These are phyloP conservation scores for Neobulgaria alba DNA, from an alignment of 2,329 filamentous ascomycete species.

Conservation along the genomic window DNA sequence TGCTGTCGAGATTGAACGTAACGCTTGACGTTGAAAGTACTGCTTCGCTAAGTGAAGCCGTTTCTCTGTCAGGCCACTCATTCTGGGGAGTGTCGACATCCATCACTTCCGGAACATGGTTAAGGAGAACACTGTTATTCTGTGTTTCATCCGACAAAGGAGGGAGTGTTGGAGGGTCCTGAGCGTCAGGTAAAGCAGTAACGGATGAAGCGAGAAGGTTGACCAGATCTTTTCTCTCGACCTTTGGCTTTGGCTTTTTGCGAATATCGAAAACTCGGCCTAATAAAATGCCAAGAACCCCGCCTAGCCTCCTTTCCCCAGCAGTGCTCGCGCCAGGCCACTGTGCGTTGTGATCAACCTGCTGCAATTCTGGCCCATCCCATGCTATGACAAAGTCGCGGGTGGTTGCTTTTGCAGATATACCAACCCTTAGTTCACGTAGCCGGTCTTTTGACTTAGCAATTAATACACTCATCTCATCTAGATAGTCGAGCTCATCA, in stretches of 20 bases:
- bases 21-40: slow-evolving; percentile 7
- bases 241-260: slow-evolving; percentile 23
- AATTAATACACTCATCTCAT: slow-evolving; percentile 73
- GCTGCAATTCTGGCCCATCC: slow-evolving; percentile 53
- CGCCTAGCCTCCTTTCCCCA: slow-evolving; percentile 55
- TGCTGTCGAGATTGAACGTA: slow-evolving; percentile 13
- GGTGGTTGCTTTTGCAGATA: slow-evolving; percentile 43
- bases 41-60: slow-evolving; percentile 6
- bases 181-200: slow-evolving; percentile 8
- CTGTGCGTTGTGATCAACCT: slow-evolving; percentile 50
- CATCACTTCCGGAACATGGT: slow-evolving; percentile 10
- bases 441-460: slow-evolving; percentile 59
- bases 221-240: slow-evolving; percentile 18
- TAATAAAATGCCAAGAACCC: slow-evolving; percentile 59
- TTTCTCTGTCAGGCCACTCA: slow-evolving; percentile 14
- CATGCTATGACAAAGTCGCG: slow-evolving; percentile 51
- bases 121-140: slow-evolving; percentile 10
- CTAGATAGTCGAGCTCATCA: slow-evolving; percentile 72
- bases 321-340: slow-evolving; percentile 49
- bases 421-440: slow-evolving; percentile 64
- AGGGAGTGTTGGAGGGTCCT: slow-evolving; percentile 6
- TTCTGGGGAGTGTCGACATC: slow-evolving; percentile 9
- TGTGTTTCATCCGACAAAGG: slow-evolving; percentile 8
- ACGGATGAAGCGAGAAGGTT: slow-evolving; percentile 12
- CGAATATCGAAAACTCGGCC: slow-evolving; percentile 57